Base-by-base conservation (phyloP, 2,329 filamentous ascomycete species). In the Coleophoma cylindrospora region DNA sequence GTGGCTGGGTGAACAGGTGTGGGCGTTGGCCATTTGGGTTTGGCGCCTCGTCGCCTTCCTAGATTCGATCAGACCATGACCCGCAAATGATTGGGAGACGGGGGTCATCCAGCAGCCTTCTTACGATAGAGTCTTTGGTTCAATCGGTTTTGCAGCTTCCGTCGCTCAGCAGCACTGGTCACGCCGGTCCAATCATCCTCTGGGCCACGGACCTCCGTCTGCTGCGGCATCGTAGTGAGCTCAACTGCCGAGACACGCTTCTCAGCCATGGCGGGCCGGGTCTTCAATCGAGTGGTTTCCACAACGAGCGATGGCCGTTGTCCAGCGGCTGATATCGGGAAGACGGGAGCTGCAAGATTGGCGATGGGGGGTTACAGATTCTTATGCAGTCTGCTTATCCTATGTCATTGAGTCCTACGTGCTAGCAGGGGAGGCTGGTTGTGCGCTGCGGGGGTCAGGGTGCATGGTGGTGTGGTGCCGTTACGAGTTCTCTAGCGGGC, bases 161-260 rank as follows among this genome's bases (percentile, higher is more conserved):
- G 53, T 15, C 54, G 50, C 52, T 63, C 54, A 0, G 56, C 53
- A 7, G 56, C 52, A 44, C 55, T 60, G 6, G 60, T 63, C 9
- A 61, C 46, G 10, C 64, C 64, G 9, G 60, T 66, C 62, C 62
- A 66, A 45, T 66, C 64, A 22, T 66, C 63, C 52, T 45, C 49
- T 9, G 37, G n/a, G 32, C 19, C 19, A 12, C 44, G 21, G 37
- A 51, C 45, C 32, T 43, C 36, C 8, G 15, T 15, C 19, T 51
- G 49, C 33, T 51, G 38, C 11, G 45, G 47, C 43, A 50, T 53
- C 12, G 11, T 9, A 13, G 9, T 22, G 4, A 43, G 14, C 14
- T 43, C 40, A 27, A 43, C 40, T 21, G 13, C 40, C 15, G 40
- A 21, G 6, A 13, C 36, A 38, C 12, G 5, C 12, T 12, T 38